Conservation (phyloP, 495 filamentous ascomycete species). For the Aspergillus affinis region DNA sequence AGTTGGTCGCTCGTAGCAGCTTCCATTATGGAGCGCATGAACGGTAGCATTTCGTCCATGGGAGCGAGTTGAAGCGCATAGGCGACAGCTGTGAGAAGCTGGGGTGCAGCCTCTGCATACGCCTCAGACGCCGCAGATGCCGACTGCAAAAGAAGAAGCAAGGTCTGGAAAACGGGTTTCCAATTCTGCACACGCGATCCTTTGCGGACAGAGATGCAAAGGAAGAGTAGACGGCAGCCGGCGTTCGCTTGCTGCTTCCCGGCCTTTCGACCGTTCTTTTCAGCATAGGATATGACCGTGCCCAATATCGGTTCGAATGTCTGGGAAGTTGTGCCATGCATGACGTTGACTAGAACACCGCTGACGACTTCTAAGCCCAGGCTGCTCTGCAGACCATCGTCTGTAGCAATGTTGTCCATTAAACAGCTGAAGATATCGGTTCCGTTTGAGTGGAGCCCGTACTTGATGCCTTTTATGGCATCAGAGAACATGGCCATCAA, state of each 20-base stretch:
- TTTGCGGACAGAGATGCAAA: slow-evolving; percentile 70
- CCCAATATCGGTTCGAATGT: slow-evolving; percentile 61
- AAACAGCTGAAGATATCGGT: slow-evolving; percentile 66
- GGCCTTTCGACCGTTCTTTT: slow-evolving; percentile 29
- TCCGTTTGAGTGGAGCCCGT: slow-evolving; percentile 77
- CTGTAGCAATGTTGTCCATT: slow-evolving; percentile 48
- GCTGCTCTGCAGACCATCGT: slow-evolving; percentile 45
- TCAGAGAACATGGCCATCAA: slow-evolving; percentile 89
- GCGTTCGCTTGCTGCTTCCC: slow-evolving; percentile 45
- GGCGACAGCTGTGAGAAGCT: slow-evolving; percentile 59
- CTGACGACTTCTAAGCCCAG: slow-evolving; percentile 61
- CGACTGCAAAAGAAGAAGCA: slow-evolving; percentile 55
- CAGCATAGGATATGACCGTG: slow-evolving; percentile 52
- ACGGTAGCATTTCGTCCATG: slow-evolving; percentile 74
- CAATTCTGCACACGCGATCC: slow-evolving; percentile 74
- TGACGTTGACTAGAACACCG: slow-evolving; percentile 72
- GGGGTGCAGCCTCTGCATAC: slow-evolving; percentile 49
- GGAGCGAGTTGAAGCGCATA: slow-evolving; percentile 74
- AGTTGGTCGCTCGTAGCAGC: slow-evolving; percentile 61
- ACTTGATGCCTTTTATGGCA: slow-evolving; percentile 78
- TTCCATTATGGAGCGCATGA: slow-evolving; percentile 60
- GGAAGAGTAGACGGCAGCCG: slow-evolving; percentile 63
- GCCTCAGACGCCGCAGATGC: slow-evolving; percentile 39
- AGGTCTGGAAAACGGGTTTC: slow-evolving; percentile 58
- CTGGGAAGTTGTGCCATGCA: slow-evolving; percentile 77